Evolutionary conservation across 768 basidiomycete genomes (phyloP).

Genomic region (Cyclocybe aegerita): DNA sequence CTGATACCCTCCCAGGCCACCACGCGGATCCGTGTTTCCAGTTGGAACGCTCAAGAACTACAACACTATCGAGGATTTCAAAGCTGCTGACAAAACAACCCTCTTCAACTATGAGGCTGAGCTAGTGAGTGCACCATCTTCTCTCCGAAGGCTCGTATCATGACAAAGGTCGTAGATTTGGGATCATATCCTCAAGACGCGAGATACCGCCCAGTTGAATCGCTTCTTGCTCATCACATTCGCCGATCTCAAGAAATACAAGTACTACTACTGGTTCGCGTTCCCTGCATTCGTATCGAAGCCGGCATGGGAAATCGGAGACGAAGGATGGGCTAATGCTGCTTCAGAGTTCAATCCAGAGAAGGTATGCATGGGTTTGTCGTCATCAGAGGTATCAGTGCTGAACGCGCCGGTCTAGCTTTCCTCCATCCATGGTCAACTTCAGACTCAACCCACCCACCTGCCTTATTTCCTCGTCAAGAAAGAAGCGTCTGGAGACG

Average conservation of each 20-base stretch:
- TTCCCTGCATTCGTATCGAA: slow-evolving; percentile 91
- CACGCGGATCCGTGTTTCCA: slow-evolving; percentile 50
- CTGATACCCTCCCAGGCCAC: slow-evolving; percentile 30
- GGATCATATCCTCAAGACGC: slow-evolving; percentile 53
- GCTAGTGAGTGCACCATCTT: slow-evolving; percentile 43
- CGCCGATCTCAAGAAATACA: slow-evolving; percentile 98
- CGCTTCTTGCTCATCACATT: slow-evolving; percentile 90
- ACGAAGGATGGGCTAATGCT: slow-evolving; percentile 57
- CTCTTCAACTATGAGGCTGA: slow-evolving; percentile 75
- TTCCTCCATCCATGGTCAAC: slow-evolving; percentile 47
- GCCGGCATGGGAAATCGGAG: slow-evolving; percentile 85
- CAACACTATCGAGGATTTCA: slow-evolving; percentile 98
- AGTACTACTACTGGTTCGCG: slow-evolving; percentile 97
- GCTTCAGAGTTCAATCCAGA: slow-evolving; percentile 40
- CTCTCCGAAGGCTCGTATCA: background rate
- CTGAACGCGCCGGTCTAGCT: slow-evolving; percentile 36
- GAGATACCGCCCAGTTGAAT: slow-evolving; percentile 58
- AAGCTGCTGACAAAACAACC: slow-evolving; percentile 82
- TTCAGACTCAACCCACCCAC: slow-evolving; percentile 34
- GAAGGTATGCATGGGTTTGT: slow-evolving; percentile 30
- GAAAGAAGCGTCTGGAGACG: slow-evolving; percentile 26
- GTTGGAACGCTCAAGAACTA: slow-evolving; percentile 85
- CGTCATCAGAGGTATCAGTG: background rate
- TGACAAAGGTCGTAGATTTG: slow-evolving; percentile 53
- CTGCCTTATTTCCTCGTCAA: slow-evolving; percentile 66